Conservation (phyloP, 1,284 basidiomycete species). For the Phylloboletellus chloephorus region DNA sequence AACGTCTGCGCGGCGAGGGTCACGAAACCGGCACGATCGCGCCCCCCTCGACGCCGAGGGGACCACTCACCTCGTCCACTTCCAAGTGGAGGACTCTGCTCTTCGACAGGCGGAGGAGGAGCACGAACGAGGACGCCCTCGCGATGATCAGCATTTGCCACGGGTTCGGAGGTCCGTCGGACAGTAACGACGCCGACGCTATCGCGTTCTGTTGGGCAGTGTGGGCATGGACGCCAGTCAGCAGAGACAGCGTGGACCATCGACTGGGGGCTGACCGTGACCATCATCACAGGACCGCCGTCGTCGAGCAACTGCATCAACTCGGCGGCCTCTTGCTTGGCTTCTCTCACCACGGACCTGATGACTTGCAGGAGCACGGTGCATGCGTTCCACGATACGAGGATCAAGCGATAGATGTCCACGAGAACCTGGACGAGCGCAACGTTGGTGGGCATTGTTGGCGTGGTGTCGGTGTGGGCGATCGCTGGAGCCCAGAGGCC, state of each 20-base stretch:
- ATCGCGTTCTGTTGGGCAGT: conserved; percentile 6
- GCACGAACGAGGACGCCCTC: conserved; percentile 18
- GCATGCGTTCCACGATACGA: conserved; percentile 14
- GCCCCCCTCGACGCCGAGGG: neutral
- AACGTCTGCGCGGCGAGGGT: conserved; percentile 11
- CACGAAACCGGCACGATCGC: too few relatives aligned
- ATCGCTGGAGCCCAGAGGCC: neutral
- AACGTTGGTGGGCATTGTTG: conserved; percentile 9
- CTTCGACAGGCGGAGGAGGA: conserved; percentile 20
- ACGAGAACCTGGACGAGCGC: conserved; percentile 4
- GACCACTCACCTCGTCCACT: conserved; percentile 25
- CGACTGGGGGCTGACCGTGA: conserved; percentile 15
- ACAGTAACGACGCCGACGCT: conserved; percentile 4
- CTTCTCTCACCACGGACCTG: conserved; percentile 11
- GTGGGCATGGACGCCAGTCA: conserved; percentile 1
- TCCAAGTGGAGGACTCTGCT: conserved; percentile 22
- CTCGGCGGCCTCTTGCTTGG: conserved; percentile 18
- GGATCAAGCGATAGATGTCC: conserved; percentile 6
- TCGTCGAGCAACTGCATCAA: conserved; percentile 16
- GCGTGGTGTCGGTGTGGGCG: neutral
- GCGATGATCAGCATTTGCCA: conserved; percentile 22
- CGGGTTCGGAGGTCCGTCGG: neutral
- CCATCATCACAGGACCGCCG: neutral
- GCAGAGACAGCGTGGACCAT: neutral
- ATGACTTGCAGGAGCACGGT: conserved; percentile 13